Percentiles rank a stretch among this genome's conserved stretches.
Evolutionary conservation across 768 basidiomycete species (phyloP).

Genomic region (Jaapia argillacea): DNA sequence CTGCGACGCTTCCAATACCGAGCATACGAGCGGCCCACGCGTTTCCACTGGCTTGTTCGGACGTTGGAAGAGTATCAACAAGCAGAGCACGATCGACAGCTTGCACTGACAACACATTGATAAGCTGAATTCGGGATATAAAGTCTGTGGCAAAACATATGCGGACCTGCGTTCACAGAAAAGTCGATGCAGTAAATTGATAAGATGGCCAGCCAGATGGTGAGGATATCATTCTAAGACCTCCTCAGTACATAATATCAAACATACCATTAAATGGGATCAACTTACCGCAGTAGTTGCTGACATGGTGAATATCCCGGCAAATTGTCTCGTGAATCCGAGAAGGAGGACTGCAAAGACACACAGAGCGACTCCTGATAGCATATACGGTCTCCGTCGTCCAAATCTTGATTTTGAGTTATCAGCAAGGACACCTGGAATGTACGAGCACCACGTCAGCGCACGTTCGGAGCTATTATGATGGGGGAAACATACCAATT

Average conservation of each 20-base stretch:
- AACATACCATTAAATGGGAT: not conserved
- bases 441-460: not conserved
- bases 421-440: slow-evolving; percentile 61
- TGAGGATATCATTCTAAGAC: slow-evolving; percentile 49
- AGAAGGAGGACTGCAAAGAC: slow-evolving; percentile 68
- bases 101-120: slow-evolving; percentile 47
- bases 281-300: slow-evolving; percentile 24
- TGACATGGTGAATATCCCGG: slow-evolving; percentile 31
- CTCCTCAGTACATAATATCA: not conserved
- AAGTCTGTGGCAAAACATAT: not conserved
- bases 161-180: slow-evolving; percentile 42
- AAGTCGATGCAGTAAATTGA: slow-evolving; percentile 66
- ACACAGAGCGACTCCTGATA: slow-evolving; percentile 58
- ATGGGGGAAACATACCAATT: slow-evolving; percentile 40
- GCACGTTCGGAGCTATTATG: not conserved
- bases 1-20: slow-evolving; percentile 75
- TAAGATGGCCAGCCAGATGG: slow-evolving; percentile 68
- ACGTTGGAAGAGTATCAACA: slow-evolving; percentile 72
- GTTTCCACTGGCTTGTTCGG: slow-evolving; percentile 74
- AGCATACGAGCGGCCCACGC: slow-evolving; percentile 96
- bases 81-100: slow-evolving; percentile 86
- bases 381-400: slow-evolving; percentile 79
- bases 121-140: not conserved
- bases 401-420: slow-evolving; percentile 78
- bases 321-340: slow-evolving; percentile 70